phyloP scores from a whole-genome alignment of 805 yeast species.

The Ogataea wickerhamii region DNA sequence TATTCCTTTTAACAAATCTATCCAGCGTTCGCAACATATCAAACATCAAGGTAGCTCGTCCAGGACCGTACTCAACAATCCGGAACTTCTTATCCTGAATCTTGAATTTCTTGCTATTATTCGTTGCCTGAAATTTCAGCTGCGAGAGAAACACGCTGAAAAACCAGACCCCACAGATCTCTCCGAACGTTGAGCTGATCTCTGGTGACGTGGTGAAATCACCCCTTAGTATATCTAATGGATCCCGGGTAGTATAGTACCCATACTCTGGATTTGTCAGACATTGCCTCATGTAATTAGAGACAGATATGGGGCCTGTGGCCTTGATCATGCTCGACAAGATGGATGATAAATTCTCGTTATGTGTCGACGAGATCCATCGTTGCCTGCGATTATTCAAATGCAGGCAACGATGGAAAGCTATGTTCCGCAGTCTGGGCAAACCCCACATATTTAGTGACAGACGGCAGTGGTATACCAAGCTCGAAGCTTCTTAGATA shows the following conservation, averaged over 20 bases:
- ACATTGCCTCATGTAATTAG: constrained; percentile 78
- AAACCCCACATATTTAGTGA: too few relatives aligned
- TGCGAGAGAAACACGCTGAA: constrained; percentile 56
- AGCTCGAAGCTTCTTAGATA: too few relatives aligned
- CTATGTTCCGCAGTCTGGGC: too few relatives aligned
- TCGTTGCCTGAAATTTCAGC: constrained; percentile 39
- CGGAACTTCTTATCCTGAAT: constrained; percentile 37
- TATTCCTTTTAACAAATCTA: constrained; percentile 33
- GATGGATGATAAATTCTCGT: constrained; percentile 22
- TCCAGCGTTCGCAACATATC: constrained; percentile 54
- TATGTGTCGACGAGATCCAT: too few relatives aligned
- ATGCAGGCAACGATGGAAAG: too few relatives aligned
- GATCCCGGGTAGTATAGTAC: constrained; percentile 74
- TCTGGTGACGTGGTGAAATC: constrained; percentile 87
- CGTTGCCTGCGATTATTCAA: too few relatives aligned
- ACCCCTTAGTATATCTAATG: constrained; percentile 48
- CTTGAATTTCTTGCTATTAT: constrained; percentile 16
- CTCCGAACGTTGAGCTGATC: constrained; percentile 84
- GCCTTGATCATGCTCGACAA: constrained; percentile 51
- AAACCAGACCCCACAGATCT: constrained; percentile 74
- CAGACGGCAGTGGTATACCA: too few relatives aligned
- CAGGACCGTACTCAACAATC: constrained; percentile 81
- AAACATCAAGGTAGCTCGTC: constrained; percentile 72
- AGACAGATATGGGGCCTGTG: constrained; percentile 73
- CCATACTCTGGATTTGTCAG: constrained; percentile 74